Base-by-base conservation (phyloP, 768 basidiomycete genomes). In the Kwoniella dejecticola region DNA sequence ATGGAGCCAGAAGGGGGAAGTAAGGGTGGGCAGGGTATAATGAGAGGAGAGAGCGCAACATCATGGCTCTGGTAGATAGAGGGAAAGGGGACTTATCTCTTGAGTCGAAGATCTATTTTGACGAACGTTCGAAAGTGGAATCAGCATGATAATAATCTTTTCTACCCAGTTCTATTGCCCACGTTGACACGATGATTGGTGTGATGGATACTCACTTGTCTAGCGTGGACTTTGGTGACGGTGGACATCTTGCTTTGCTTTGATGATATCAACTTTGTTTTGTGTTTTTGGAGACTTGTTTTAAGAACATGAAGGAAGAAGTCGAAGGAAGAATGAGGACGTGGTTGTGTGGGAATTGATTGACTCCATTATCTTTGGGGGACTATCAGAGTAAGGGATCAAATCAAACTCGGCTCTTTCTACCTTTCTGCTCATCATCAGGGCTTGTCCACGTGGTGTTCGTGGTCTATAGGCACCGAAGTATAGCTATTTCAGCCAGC, bases 31-130 rank as follows among this genome's bases (percentile, higher is more conserved):
- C 27, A 50, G 17, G 21, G 26, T 48, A 26, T 19, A 26, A 29
- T 23, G 21, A 10, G 13, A 24, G 21, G 19, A 33, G n/a, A n/a
- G n/a, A n/a, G n/a, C n/a, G n/a, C n/a, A n/a, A n/a, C n/a, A n/a
- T n/a, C n/a, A n/a, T n/a, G n/a, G n/a, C n/a, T n/a, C n/a, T n/a
- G n/a, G n/a, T n/a, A n/a, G n/a, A n/a, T 19, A 17, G 21, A 42
- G 41, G 19, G 19, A n/a, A 42, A n/a, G 41, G 7, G 19, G 60
- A 92, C 85, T 97, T 93, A 73, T 93, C 94, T 78, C 95, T 91
- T 77, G 93, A 97, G 85, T 98, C 95, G 80, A 96, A 98, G 87
- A 98, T 95, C 95, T 97, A 75, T 26, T 23, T 24, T 44, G 64
- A 52, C 31, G n/a, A 52, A 54, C 46, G 40, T 45, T 15, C 13